Evolutionary conservation across 192 early-diverging fungal species (phyloP).

Genomic region (Coemansia sp.): DNA sequence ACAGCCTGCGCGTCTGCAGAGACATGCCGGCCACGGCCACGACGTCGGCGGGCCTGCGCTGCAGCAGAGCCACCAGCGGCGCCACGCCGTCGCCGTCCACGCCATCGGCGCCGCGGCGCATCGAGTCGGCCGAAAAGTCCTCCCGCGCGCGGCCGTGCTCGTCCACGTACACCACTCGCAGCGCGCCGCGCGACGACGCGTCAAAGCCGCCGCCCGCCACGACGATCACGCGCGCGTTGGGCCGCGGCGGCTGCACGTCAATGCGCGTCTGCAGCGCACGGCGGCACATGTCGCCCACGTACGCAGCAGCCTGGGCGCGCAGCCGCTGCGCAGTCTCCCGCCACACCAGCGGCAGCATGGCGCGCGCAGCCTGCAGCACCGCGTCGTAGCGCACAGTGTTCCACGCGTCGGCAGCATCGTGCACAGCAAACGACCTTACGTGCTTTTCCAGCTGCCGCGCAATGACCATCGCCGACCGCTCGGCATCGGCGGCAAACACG

Average conservation of each 20-base stretch:
- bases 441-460: constrained; percentile 27
- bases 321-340: constrained; percentile 79
- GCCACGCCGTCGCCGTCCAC: constrained; percentile 38
- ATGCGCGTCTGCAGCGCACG: constrained; percentile 64
- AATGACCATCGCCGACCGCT: constrained; percentile 25
- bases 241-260: constrained; percentile 30
- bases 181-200: constrained; percentile 51
- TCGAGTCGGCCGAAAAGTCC: constrained; percentile 65
- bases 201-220: constrained; percentile 55
- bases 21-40: constrained; percentile 83
- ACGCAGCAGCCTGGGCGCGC: constrained; percentile 71
- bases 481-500: constrained; percentile 32
- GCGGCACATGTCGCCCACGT: constrained; percentile 68
- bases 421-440: constrained; percentile 12
- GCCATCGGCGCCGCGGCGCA: constrained; percentile 30
- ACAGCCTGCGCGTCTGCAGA: constrained; percentile 73
- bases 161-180: constrained; percentile 71
- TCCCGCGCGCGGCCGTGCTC: constrained; percentile 75
- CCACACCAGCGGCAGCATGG: constrained; percentile 72
- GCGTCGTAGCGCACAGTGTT: constrained; percentile 73
- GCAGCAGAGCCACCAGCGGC: constrained; percentile 63
- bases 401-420: constrained; percentile 74
- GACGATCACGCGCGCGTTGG: constrained; percentile 34
- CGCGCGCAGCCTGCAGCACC: constrained; percentile 60
- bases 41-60: constrained; percentile 70